Evolutionary conservation across 2,329 filamentous ascomycete species (phyloP).

Genomic region (Alternaria solani): DNA sequence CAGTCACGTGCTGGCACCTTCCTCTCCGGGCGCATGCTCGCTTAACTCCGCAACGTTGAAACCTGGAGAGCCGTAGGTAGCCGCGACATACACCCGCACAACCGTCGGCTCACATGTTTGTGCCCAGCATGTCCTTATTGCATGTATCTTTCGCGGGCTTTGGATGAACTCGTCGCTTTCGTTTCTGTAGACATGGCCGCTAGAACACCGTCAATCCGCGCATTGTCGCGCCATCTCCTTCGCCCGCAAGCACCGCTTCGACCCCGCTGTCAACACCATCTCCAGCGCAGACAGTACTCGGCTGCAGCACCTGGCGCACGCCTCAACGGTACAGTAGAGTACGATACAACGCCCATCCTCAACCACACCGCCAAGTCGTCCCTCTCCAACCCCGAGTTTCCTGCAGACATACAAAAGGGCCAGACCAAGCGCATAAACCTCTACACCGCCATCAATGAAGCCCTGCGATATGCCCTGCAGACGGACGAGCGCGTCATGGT

Average conservation of each 20-base stretch:
- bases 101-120: constrained; percentile 19
- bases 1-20: constrained; percentile 7
- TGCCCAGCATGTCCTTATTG: constrained; percentile 15
- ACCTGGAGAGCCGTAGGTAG: constrained; percentile 33
- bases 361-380: constrained; percentile 79
- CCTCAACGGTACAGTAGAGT: constrained; percentile 89
- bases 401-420: constrained; percentile 69
- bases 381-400: constrained; percentile 75
- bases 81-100: constrained; percentile 24
- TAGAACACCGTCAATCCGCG: constrained; percentile 42
- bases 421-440: constrained; percentile 88
- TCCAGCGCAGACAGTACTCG: constrained; percentile 55
- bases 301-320: constrained; percentile 60
- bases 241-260: constrained; percentile 38
- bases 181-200: constrained; percentile 32
- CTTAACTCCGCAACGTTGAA: constrained; percentile 17
- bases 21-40: constrained; percentile 4
- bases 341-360: constrained; percentile 80
- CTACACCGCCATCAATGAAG: constrained; percentile 92
- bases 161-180: constrained; percentile 7
- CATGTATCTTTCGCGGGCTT: neutral
- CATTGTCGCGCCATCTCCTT: constrained; percentile 42
- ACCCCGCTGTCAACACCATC: constrained; percentile 31
- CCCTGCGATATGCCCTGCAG: constrained; percentile 80
- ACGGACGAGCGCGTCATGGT: constrained; percentile 86